phyloP scores from a whole-genome alignment of 2,329 filamentous ascomycete genomes.

The Nemania diffusa region DNA sequence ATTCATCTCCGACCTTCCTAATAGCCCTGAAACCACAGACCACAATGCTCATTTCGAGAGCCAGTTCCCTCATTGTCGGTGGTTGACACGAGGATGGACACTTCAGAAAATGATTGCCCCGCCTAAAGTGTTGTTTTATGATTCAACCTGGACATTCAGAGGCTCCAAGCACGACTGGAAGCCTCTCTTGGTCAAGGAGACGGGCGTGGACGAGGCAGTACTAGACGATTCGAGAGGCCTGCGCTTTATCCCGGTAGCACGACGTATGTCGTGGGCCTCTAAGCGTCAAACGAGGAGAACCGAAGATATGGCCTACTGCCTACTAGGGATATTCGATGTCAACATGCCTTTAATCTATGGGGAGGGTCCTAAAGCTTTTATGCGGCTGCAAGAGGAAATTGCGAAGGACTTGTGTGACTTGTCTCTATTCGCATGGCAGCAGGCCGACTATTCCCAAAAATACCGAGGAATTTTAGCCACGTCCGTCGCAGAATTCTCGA shows the following conservation, averaged over 20 bases:
- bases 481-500: slow-evolving; percentile 12
- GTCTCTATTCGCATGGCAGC: slow-evolving; percentile 24
- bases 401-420: slow-evolving; percentile 17
- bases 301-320: slow-evolving; percentile 27
- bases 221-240: background rate
- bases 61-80: slow-evolving; percentile 12
- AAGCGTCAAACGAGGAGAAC: slow-evolving; percentile 12
- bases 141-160: slow-evolving; percentile 17
- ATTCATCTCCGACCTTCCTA: slow-evolving; percentile 16
- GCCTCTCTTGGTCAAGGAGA: slow-evolving; percentile 10
- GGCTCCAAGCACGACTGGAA: slow-evolving; percentile 21
- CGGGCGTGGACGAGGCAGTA: slow-evolving; percentile 21
- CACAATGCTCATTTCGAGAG: background rate
- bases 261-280: slow-evolving; percentile 23
- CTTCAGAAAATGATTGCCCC: slow-evolving; percentile 21
- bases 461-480: slow-evolving; percentile 22
- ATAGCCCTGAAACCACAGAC: background rate
- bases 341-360: slow-evolving; percentile 20
- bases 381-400: slow-evolving; percentile 23
- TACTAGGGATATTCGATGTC: slow-evolving; percentile 18
- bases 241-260: slow-evolving; percentile 12
- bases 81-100: slow-evolving; percentile 19
- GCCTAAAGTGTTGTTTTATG: slow-evolving; percentile 7
- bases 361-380: slow-evolving; percentile 22
- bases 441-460: background rate